Conservation (phyloP, 2,329 filamentous ascomycete genomes). For the Ophiostoma quercus region DNA sequence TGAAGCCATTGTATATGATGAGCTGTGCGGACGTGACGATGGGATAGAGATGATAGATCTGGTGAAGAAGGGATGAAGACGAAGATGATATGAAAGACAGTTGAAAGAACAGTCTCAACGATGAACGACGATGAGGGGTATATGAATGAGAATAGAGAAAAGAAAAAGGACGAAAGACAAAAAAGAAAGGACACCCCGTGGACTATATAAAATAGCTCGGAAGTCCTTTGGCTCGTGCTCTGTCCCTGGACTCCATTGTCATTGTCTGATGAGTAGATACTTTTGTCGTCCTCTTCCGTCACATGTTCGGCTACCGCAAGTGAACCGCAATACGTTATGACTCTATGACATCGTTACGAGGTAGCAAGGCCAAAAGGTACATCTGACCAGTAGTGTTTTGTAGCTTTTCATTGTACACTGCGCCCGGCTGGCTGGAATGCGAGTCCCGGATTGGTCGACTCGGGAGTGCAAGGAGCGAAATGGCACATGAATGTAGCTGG, state of each 20-base stretch:
- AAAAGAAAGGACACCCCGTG: not conserved
- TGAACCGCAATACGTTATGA: conserved; percentile 11
- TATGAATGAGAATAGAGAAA: conserved; percentile 1
- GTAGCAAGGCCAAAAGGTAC: not conserved
- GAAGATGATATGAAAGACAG: not conserved
- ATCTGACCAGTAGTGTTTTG: not conserved
- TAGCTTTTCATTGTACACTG: not conserved
- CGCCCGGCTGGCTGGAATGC: conserved; percentile 12
- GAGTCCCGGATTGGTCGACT: conserved; percentile 10
- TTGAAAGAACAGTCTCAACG: not conserved
- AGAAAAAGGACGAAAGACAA: not conserved
- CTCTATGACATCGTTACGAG: not conserved
- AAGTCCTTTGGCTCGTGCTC: conserved; percentile 17
- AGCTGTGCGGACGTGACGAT: conserved; percentile 9
- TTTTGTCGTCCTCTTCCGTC: conserved; percentile 20
- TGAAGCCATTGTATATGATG: conserved; percentile 46
- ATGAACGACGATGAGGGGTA: not conserved
- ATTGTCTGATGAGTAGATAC: not conserved
- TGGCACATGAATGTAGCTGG: conserved; percentile 5
- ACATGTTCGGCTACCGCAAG: conserved; percentile 27
- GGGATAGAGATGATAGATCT: not conserved
- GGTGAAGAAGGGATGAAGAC: not conserved
- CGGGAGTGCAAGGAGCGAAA: not conserved
- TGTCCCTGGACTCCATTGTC: not conserved
- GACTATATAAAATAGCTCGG: conserved; percentile 23